Evolutionary conservation across 2,329 filamentous ascomycete genomes (phyloP).

Genomic region (Diaporthe capsici): DNA sequence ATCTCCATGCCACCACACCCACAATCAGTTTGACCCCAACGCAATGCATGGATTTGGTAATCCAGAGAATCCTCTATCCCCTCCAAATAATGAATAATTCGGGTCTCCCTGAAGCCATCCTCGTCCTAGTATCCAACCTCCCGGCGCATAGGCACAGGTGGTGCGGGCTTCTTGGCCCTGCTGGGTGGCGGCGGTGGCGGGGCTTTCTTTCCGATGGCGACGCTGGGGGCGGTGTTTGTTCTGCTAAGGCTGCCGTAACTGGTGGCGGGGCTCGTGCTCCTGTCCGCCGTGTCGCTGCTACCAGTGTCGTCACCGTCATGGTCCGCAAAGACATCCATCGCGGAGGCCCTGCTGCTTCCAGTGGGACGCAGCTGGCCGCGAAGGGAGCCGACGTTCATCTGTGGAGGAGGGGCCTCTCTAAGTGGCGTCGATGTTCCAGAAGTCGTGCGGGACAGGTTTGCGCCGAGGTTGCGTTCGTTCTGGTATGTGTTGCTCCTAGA

Average conservation of each 20-base stretch:
- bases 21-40: background rate
- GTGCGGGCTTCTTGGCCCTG: slow-evolving; percentile 68
- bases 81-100: background rate
- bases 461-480: slow-evolving; percentile 39
- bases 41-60: slow-evolving; percentile 1
- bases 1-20: background rate
- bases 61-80: background rate
- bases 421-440: slow-evolving; percentile 42
- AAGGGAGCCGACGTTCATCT: slow-evolving; percentile 53
- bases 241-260: slow-evolving; percentile 68
- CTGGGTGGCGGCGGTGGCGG: slow-evolving; percentile 63
- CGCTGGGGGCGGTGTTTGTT: slow-evolving; percentile 56
- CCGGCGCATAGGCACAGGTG: slow-evolving; percentile 62
- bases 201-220: slow-evolving; percentile 50
- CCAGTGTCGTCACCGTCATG: slow-evolving; percentile 63
- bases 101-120: background rate
- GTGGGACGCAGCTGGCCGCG: slow-evolving; percentile 63
- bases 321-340: slow-evolving; percentile 62
- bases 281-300: slow-evolving; percentile 66
- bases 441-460: slow-evolving; percentile 39
- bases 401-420: slow-evolving; percentile 41
- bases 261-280: slow-evolving; percentile 69
- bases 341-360: slow-evolving; percentile 53
- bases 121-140: slow-evolving; percentile 48
- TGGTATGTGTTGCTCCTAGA: slow-evolving; percentile 58